Conservation (phyloP, 768 basidiomycete species). For the Erythrobasidium yunnanense region DNA sequence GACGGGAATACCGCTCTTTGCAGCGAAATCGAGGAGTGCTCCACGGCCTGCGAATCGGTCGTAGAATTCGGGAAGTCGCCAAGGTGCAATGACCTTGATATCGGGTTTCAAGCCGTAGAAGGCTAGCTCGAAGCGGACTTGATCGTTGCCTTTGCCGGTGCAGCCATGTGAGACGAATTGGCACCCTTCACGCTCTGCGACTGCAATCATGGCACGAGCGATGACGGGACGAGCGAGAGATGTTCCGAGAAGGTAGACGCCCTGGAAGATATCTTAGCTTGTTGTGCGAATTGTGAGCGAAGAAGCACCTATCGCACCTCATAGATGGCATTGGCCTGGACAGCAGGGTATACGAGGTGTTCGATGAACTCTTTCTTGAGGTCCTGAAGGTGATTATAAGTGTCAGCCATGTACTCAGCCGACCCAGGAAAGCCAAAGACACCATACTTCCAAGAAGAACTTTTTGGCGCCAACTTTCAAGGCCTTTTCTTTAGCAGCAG, state of each 20-base stretch:
- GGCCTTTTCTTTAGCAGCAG: conserved; percentile 79
- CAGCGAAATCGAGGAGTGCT: conserved; percentile 81
- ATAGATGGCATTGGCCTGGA: conserved; percentile 98
- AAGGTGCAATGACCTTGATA: conserved; percentile 97
- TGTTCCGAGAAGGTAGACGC: conserved; percentile 92
- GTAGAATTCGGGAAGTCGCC: conserved; percentile 96
- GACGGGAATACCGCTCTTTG: conserved; percentile 78
- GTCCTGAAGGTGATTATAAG: conserved; percentile 51
- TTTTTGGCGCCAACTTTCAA: conserved; percentile 85
- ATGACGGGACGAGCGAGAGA: conserved; percentile 97
- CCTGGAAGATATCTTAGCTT: too few relatives aligned
- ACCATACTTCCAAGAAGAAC: conserved; percentile 72
- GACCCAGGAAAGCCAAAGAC: neutral
- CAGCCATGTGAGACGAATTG: conserved; percentile 98
- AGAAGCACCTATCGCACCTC: too few relatives aligned
- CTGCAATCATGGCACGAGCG: conserved; percentile 93
- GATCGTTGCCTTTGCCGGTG: conserved; percentile 99
- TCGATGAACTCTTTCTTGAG: conserved; percentile 88
- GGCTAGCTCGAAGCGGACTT: conserved; percentile 96
- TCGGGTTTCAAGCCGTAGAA: conserved; percentile 98
- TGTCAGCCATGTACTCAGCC: neutral
- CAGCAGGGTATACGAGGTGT: conserved; percentile 92
- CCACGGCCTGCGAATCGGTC: conserved; percentile 91
- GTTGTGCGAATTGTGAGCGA: too few relatives aligned
- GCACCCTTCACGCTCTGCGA: conserved; percentile 84